Conservation (phyloP, 345 rosid species). For the Toxicodendron radicans region DNA sequence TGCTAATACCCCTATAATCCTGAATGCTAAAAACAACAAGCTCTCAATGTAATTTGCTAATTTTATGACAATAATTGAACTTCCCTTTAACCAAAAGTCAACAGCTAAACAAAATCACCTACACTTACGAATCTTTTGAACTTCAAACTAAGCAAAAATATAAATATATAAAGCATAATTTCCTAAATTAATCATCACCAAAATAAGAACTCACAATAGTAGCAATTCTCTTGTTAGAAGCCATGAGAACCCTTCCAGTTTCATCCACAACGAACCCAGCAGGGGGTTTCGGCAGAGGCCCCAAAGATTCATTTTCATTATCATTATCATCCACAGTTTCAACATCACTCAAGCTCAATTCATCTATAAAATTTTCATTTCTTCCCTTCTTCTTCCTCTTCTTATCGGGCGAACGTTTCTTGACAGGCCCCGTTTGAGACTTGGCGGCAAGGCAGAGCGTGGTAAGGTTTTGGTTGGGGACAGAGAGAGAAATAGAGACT, state of each 20-base stretch:
- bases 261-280: constrained; percentile 84
- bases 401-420: constrained; percentile 40
- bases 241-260: constrained; percentile 75
- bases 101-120: too few relatives aligned
- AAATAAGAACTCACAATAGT: constrained; percentile 56
- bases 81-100: too few relatives aligned
- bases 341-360: constrained; percentile 39
- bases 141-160: not conserved
- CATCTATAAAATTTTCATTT: constrained; percentile 22
- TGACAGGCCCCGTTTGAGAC: constrained; percentile 55
- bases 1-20: too few relatives aligned
- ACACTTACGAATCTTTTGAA: too few relatives aligned
- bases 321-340: constrained; percentile 44
- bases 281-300: constrained; percentile 81
- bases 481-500: constrained; percentile 23
- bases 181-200: too few relatives aligned
- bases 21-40: not conserved
- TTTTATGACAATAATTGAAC: too few relatives aligned
- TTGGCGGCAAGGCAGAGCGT: constrained; percentile 49
- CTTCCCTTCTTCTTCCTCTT: constrained; percentile 52
- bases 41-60: too few relatives aligned
- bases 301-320: constrained; percentile 21
- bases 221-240: constrained; percentile 70
- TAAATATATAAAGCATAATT: not conserved
- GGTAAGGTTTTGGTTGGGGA: constrained; percentile 24